Evolutionary conservation across 345 rosid genomes (phyloP).

Genomic region (Eucalyptus polyanthemos): DNA sequence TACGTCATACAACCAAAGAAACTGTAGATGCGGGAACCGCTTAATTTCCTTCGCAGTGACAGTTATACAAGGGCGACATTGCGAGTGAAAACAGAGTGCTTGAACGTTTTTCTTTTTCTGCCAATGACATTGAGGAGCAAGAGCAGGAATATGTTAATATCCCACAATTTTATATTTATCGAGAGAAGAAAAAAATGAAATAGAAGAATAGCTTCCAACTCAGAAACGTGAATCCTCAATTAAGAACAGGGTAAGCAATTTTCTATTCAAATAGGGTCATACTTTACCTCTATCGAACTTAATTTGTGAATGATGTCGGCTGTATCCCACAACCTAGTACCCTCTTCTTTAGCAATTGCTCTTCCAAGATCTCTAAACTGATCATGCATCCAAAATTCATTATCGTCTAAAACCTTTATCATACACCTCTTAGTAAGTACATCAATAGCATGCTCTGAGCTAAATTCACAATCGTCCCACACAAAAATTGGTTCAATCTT

Average conservation of each 20-base stretch:
- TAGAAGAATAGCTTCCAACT: not conserved
- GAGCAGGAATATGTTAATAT: not conserved
- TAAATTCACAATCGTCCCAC: fast-evolving
- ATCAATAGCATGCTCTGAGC: fast-evolving
- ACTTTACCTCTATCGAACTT: not conserved
- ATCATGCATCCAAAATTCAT: fast-evolving
- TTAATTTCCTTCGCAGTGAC: not conserved
- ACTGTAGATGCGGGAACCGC: not conserved
- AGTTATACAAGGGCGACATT: fast-evolving
- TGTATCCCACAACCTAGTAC: fast-evolving
- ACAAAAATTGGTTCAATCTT: too few species aligned
- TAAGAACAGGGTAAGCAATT: not conserved
- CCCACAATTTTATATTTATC: not conserved
- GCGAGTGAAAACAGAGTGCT: fast-evolving
- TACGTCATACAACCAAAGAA: fast-evolving
- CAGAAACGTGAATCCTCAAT: not conserved
- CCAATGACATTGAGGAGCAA: not conserved
- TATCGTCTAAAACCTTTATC: fast-evolving
- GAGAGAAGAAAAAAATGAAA: not conserved
- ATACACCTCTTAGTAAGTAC: fast-evolving
- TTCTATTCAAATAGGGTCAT: not conserved
- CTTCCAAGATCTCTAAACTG: not conserved
- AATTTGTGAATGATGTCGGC: fast-evolving
- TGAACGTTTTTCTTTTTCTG: fast-evolving
- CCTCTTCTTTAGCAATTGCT: not conserved